These are phyloP conservation scores for Lasiodiplodia theobromae DNA, from an alignment of 2,329 filamentous ascomycete species.

Conservation along the genomic window DNA sequence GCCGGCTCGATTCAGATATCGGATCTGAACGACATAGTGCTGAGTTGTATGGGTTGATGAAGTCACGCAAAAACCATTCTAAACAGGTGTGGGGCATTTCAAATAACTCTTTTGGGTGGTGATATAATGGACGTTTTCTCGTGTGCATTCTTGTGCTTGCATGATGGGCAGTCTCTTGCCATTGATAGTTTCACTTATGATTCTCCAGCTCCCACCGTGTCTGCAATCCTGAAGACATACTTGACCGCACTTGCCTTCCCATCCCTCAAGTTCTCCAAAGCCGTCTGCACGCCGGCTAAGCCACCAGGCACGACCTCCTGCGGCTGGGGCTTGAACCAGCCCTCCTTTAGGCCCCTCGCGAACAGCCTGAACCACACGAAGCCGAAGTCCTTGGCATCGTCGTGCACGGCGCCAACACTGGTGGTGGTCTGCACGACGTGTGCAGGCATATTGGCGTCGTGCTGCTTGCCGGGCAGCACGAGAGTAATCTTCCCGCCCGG, in stretches of 20 bases:
- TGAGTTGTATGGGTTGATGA: too few species aligned
- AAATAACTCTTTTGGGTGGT: too few species aligned
- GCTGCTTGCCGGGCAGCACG: slow-evolving; percentile 53
- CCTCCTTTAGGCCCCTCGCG: slow-evolving; percentile 42
- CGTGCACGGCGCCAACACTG: slow-evolving; percentile 34
- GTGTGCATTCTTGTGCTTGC: background rate
- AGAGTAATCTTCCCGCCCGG: slow-evolving; percentile 44
- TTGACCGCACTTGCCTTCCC: slow-evolving; percentile 42
- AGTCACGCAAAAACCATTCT: too few species aligned
- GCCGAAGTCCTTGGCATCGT: slow-evolving; percentile 44
- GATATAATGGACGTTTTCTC: too few species aligned
- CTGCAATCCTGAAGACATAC: slow-evolving; percentile 40
- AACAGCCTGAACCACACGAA: slow-evolving; percentile 43
- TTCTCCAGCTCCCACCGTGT: slow-evolving; percentile 34
- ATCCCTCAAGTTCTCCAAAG: slow-evolving; percentile 38
- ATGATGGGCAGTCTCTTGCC: too few species aligned
- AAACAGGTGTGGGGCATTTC: too few species aligned
- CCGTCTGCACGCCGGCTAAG: slow-evolving; percentile 38
- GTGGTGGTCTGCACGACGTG: slow-evolving; percentile 13
- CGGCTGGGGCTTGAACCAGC: slow-evolving; percentile 46
- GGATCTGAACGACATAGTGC: too few species aligned
- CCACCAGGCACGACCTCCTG: slow-evolving; percentile 42
- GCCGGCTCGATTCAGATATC: background rate
- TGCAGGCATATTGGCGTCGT: slow-evolving; percentile 32
- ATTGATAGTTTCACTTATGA: background rate